Percentiles rank a stretch among this genome's conserved stretches.
Evolutionary conservation across 306 rosid genomes (phyloP).

Genomic region (Vigna reflexopilosa): DNA sequence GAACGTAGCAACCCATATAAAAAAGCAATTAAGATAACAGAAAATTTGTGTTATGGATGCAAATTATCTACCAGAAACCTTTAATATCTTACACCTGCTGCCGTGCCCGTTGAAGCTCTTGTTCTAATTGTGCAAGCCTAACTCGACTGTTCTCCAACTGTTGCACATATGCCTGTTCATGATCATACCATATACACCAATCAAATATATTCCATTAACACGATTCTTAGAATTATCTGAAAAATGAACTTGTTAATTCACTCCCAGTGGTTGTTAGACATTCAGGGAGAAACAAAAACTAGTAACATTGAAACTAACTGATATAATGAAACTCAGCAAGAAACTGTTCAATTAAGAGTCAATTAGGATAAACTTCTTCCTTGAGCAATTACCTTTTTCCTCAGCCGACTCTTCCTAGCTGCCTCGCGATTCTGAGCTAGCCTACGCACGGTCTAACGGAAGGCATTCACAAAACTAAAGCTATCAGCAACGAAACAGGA

Average conservation of each 20-base stretch:
- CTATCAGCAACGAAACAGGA: slow-evolving; percentile 10
- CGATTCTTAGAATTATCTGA: background rate
- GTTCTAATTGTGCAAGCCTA: slow-evolving; percentile 75
- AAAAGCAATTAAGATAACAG: background rate
- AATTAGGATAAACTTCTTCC: background rate
- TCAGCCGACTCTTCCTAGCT: slow-evolving; percentile 81
- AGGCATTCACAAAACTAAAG: slow-evolving; percentile 7
- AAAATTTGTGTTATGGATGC: background rate
- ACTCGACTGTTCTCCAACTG: slow-evolving; percentile 74
- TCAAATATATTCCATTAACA: slow-evolving; percentile 44
- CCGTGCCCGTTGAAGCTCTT: slow-evolving; percentile 74
- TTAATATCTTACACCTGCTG: slow-evolving; percentile 67
- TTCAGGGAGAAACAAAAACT: background rate
- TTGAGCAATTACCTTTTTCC: slow-evolving; percentile 72
- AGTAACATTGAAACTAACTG: background rate
- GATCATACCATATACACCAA: slow-evolving; percentile 59
- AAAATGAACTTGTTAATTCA: background rate
- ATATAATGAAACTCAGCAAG: background rate
- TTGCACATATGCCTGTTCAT: slow-evolving; percentile 88
- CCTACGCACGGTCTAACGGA: slow-evolving; percentile 66
- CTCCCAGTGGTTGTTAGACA: background rate
- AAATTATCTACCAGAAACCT: slow-evolving; percentile 3
- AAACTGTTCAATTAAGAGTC: background rate
- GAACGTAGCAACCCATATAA: slow-evolving; percentile 15
- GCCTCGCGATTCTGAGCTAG: slow-evolving; percentile 93